A percentile compares a stretch with the other conserved stretches of the same genome.
These are phyloP conservation scores for Tubosaeta sp. DNA, from an alignment of 768 basidiomycete species.

Conservation along the genomic window DNA sequence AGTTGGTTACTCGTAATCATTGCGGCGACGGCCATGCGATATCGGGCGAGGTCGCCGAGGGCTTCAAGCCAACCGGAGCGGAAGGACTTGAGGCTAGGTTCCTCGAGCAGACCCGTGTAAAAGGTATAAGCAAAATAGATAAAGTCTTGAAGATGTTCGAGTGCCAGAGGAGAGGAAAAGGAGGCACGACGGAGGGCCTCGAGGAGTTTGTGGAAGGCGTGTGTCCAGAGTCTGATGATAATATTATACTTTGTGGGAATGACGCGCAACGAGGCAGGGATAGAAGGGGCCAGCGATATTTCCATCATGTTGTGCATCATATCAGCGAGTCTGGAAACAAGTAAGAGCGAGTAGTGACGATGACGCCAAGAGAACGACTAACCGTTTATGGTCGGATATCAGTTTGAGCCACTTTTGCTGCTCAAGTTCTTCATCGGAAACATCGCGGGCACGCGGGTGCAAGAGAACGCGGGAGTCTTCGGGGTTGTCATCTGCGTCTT, in stretches of 20 bases:
- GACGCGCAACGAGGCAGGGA: conserved; percentile 83
- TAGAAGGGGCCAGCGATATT: conserved; percentile 78
- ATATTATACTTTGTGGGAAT: conserved; percentile 96
- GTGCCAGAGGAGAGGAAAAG: conserved; percentile 54
- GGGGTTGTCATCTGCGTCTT: conserved; percentile 52
- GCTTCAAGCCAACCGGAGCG: conserved; percentile 91
- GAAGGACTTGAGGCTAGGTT: conserved; percentile 65
- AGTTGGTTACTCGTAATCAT: conserved; percentile 57
- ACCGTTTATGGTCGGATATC: conserved; percentile 82
- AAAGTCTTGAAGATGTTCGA: conserved; percentile 92
- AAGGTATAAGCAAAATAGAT: conserved; percentile 95
- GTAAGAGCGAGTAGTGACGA: background rate
- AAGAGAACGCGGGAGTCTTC: conserved; percentile 37
- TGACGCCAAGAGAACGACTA: conserved; percentile 27
- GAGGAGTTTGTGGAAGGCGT: conserved; percentile 84
- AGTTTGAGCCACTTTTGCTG: conserved; percentile 73
- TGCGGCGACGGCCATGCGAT: conserved; percentile 93
- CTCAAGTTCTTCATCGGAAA: conserved; percentile 55
- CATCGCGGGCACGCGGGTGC: conserved; percentile 30
- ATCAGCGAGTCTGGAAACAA: conserved; percentile 71
- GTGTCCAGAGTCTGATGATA: conserved; percentile 88
- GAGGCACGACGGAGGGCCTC: conserved; percentile 87
- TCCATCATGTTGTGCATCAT: conserved; percentile 84
- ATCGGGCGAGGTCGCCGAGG: conserved; percentile 91
- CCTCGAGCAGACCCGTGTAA: conserved; percentile 86